These are phyloP conservation scores for Penicillium silybi DNA, from an alignment of 495 filamentous ascomycete genomes.

Conservation along the genomic window DNA sequence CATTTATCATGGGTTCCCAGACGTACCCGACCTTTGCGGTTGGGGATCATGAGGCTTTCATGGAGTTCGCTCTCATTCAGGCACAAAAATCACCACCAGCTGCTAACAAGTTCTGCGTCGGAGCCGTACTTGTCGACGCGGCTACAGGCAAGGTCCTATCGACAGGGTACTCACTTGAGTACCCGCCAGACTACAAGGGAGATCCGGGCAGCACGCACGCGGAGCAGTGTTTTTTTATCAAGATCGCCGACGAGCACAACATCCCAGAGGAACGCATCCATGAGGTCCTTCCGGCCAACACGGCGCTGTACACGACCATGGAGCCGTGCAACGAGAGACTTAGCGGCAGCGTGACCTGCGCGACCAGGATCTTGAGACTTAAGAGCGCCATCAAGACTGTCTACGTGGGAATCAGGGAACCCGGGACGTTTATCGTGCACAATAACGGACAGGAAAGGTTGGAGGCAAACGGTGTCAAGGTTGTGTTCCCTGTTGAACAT, in stretches of 20 bases:
- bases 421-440: conserved; percentile 26
- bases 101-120: conserved; percentile 31
- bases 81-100: conserved; percentile 27
- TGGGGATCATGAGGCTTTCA: conserved; percentile 26
- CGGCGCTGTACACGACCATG: conserved; percentile 35
- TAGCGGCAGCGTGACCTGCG: conserved; percentile 25
- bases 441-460: conserved; percentile 21
- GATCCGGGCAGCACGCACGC: conserved; percentile 41
- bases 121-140: conserved; percentile 28
- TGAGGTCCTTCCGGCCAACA: conserved; percentile 35
- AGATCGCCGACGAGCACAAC: conserved; percentile 36
- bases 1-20: background rate
- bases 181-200: conserved; percentile 26
- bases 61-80: conserved; percentile 22
- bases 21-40: conserved; percentile 27
- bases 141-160: conserved; percentile 19
- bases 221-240: conserved; percentile 48
- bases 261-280: conserved; percentile 36
- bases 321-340: conserved; percentile 33
- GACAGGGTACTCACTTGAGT: conserved; percentile 24
- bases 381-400: conserved; percentile 23
- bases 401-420: conserved; percentile 31
- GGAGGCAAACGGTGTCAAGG: conserved; percentile 21
- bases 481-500: conserved; percentile 18
- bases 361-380: conserved; percentile 26